These are phyloP conservation scores for Annulohypoxylon maeteangense DNA, from an alignment of 495 filamentous ascomycete species.

Conservation along the genomic window DNA sequence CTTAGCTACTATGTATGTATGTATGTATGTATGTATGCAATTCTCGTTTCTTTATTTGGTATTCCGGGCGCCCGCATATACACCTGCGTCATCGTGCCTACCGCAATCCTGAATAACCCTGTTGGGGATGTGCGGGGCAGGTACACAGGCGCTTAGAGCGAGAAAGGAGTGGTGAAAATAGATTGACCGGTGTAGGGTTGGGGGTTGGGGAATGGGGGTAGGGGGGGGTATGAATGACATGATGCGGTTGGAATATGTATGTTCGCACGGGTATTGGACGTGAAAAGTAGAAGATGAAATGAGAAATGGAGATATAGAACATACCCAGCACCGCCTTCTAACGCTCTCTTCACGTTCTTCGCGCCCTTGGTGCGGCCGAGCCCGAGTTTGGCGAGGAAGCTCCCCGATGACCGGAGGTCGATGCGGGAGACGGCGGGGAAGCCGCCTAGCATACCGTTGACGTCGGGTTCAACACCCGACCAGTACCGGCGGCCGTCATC, in stretches of 20 bases:
- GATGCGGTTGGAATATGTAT: neutral
- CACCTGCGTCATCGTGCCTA: neutral
- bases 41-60: neutral
- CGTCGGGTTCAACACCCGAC: conserved; percentile 73
- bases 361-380: conserved; percentile 53
- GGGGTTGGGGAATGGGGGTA: neutral
- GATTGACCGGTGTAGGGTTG: neutral
- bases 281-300: conserved; percentile 1
- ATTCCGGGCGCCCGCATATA: neutral
- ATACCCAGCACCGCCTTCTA: conserved; percentile 68
- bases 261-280: neutral
- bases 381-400: conserved; percentile 81
- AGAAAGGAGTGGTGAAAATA: conserved; percentile 11
- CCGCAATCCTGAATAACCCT: neutral
- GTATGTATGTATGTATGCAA: too few species aligned
- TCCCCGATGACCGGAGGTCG: conserved; percentile 80
- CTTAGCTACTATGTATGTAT: conserved; percentile 13
- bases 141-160: neutral
- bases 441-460: conserved; percentile 86
- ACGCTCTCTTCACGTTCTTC: conserved; percentile 44
- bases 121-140: neutral
- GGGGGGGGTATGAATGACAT: neutral
- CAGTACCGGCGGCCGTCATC: conserved; percentile 74
- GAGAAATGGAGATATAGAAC: conserved; percentile 19
- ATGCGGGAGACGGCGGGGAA: conserved; percentile 77